These are phyloP conservation scores for Lactifluus pinguis DNA, from an alignment of 768 basidiomycete genomes.

Conservation along the genomic window DNA sequence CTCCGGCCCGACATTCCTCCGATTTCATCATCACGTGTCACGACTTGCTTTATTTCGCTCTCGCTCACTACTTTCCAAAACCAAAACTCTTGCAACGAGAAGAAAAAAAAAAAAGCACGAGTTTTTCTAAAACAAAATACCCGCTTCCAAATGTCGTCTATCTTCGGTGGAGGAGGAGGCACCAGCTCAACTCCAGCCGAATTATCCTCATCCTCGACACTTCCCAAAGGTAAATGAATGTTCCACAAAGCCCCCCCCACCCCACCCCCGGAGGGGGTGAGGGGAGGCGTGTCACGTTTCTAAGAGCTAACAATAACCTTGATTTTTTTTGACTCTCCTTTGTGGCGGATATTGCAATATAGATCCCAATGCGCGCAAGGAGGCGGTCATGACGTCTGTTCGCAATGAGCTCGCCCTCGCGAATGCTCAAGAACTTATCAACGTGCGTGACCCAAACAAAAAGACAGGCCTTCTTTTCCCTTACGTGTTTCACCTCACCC, in stretches of 20 bases:
- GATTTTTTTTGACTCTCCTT: not conserved
- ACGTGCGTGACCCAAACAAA: conserved; percentile 35
- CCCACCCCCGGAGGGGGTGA: no score
- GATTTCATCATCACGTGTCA: not conserved
- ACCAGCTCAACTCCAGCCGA: conserved; percentile 11
- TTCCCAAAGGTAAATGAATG: conserved; percentile 8
- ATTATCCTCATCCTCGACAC: not conserved
- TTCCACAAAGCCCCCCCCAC: no score
- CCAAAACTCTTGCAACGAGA: no score
- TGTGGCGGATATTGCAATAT: conserved; percentile 19
- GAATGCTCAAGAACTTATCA: conserved; percentile 77
- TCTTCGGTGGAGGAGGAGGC: conserved; percentile 24
- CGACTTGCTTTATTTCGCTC: no score
- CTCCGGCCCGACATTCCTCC: not conserved
- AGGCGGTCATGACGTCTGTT: conserved; percentile 50
- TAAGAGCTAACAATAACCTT: not conserved
- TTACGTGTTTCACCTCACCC: no score
- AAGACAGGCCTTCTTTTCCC: no score
- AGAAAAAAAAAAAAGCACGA: not conserved
- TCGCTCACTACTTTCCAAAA: no score
- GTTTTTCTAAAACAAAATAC: not conserved
- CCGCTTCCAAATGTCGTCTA: conserved; percentile 18
- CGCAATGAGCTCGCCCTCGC: conserved; percentile 60
- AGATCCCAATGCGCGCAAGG: conserved; percentile 32
- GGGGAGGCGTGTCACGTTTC: no score